These are phyloP conservation scores for Solanum hybrid DNA, from an alignment of 305 asterid species.

Conservation along the genomic window DNA sequence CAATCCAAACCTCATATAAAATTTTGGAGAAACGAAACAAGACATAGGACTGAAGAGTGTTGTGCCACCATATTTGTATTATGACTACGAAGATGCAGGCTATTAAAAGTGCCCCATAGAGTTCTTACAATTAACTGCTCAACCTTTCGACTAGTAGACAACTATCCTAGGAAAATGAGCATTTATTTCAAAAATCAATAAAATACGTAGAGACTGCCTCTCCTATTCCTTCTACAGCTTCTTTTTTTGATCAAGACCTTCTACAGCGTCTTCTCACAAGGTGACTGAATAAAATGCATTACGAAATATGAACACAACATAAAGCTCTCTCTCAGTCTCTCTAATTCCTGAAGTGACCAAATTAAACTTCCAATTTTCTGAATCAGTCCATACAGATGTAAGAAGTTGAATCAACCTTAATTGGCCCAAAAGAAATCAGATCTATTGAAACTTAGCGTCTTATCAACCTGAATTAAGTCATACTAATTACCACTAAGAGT, in stretches of 20 bases:
- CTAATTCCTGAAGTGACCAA: neutral
- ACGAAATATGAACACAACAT: neutral
- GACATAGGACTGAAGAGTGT: neutral
- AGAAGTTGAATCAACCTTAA: neutral
- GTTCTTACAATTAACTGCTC: neutral
- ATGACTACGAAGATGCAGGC: neutral
- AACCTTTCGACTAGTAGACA: neutral
- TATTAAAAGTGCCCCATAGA: neutral
- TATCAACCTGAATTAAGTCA: neutral
- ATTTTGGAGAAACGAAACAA: neutral
- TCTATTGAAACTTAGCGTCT: neutral
- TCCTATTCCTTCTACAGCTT: neutral
- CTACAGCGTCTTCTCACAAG: neutral
- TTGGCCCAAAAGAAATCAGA: neutral
- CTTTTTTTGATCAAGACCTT: neutral
- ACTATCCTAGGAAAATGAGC: neutral
- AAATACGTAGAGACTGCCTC: neutral
- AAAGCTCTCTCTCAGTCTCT: neutral
- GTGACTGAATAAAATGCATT: neutral
- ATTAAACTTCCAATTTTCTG: neutral
- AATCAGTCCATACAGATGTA: conserved; percentile 2
- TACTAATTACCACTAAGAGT: neutral
- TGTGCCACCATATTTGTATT: neutral
- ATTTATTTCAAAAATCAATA: neutral
- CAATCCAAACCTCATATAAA: neutral